Evolutionary conservation across 257 asterid species (phyloP).

Genomic region (Nicotiana knightiana): DNA sequence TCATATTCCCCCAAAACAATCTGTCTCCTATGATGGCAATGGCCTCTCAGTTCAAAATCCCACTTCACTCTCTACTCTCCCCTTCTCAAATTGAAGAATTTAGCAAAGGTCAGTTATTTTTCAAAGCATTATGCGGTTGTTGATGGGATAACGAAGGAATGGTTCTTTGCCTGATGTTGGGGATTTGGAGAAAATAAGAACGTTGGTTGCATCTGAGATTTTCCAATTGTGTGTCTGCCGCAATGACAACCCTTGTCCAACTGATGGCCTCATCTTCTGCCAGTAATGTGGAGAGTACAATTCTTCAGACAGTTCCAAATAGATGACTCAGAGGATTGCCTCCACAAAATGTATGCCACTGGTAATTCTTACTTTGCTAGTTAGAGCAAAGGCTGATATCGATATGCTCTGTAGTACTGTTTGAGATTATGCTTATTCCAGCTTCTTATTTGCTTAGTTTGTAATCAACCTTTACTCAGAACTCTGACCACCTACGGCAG

Average conservation of each 20-base stretch:
- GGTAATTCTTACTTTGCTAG: conserved; percentile 45
- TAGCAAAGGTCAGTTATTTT: no score
- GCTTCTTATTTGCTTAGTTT: no score
- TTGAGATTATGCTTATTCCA: no score
- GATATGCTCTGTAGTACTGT: no score
- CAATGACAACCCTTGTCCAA: conserved; percentile 83
- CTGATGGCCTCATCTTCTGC: conserved; percentile 98
- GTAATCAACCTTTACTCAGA: not conserved
- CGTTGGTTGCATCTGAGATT: conserved; percentile 96
- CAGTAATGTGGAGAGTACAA: conserved; percentile 80
- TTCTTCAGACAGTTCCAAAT: conserved; percentile 84
- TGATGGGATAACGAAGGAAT: conserved; percentile 15
- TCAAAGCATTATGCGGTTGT: no score
- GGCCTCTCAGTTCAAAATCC: no score
- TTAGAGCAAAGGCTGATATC: not conserved
- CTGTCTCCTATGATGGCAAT: no score
- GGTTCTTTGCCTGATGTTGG: conserved; percentile 85
- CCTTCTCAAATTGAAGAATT: no score
- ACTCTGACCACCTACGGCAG: not conserved
- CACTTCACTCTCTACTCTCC: no score
- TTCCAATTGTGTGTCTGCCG: conserved; percentile 64
- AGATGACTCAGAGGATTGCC: conserved; percentile 89
- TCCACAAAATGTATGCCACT: conserved; percentile 90
- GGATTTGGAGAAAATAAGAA: conserved; percentile 82
- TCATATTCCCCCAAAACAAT: no score